Evolutionary conservation across 331 rosid genomes (phyloP), one percentile per base, ranked within the genome.

Genomic region (Erythrophleum ivorense): DNA sequence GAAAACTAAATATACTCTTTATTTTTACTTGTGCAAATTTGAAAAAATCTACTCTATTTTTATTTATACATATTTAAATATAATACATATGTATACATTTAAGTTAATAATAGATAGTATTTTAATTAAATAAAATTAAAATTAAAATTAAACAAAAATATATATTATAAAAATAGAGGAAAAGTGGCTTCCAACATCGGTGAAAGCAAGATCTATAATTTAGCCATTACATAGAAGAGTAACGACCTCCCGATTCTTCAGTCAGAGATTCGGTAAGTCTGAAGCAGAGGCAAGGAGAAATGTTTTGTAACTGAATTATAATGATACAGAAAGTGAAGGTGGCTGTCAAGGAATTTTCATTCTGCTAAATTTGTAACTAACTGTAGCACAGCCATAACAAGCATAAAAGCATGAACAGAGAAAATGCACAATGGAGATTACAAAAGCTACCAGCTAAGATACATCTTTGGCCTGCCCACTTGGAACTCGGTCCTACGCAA

Each of bases 381-480:
- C 48, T 36, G 48, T 73, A 81, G 36, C 57, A 24, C 24, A 41
- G 21, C 14, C 52, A 64, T 58, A 73, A 74, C 79, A 82, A 66
- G 76, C 55, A 67, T 38, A 48, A 72, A 83, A 34, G 45, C 63
- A 49, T 36, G 29, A 57, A 71, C 68, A 71, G 5, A 53, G 54
- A 76, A 71, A 86, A 68, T 76, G 64, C 78, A 78, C 86, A 84
- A 73, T 54, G 43, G 58, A 80, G 78, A 84, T 43, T 36, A 54
- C 64, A 67, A 73, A 73, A 73, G 85, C 83, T 57, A 72, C 78
- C 81, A 77, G 65, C 81, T 6, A 50, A 8, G 65, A 80, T 58
- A 79, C 86, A 75, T 75, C 65, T 63, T 58, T 55, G 75, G 63
- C 54, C 74, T 31, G 29, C 78, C 49, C 75, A 65, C 67, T 46